Percentiles rank a stretch among this genome's conserved stretches.
Conservation (phyloP, 2,329 filamentous ascomycete species). For the Phaeosphaeriaceae sp. region DNA sequence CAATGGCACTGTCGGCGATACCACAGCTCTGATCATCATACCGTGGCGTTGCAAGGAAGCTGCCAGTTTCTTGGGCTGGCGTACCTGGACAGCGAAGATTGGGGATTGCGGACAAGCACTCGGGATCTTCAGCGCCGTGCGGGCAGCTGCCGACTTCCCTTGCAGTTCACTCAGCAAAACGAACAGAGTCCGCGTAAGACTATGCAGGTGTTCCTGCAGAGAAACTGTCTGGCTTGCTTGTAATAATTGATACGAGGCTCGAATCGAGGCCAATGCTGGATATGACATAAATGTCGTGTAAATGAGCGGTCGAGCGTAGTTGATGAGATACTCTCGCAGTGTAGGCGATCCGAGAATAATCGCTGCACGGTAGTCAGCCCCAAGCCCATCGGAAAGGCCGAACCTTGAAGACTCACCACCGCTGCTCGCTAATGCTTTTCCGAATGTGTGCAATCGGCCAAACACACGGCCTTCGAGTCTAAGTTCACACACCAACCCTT, state of each 20-base stretch:
- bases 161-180: slow-evolving; percentile 21
- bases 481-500: slow-evolving; percentile 59
- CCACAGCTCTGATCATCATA: slow-evolving; percentile 49
- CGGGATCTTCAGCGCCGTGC: slow-evolving; percentile 28
- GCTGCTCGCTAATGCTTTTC: slow-evolving; percentile 32
- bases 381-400: no score
- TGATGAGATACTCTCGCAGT: slow-evolving; percentile 45
- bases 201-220: slow-evolving; percentile 33
- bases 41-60: slow-evolving; percentile 33
- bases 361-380: no score
- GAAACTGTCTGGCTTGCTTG: slow-evolving; percentile 23
- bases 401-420: no score
- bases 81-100: slow-evolving; percentile 44
- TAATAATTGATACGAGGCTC: slow-evolving; percentile 41
- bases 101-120: slow-evolving; percentile 36
- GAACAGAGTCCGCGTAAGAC: slow-evolving; percentile 32
- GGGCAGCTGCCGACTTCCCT: slow-evolving; percentile 13
- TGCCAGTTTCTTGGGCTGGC: slow-evolving; percentile 37
- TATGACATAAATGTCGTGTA: slow-evolving; percentile 54
- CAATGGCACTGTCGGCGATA: slow-evolving; percentile 51
- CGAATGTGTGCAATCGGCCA: slow-evolving; percentile 33
- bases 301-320: slow-evolving; percentile 51
- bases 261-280: slow-evolving; percentile 52
- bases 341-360: slow-evolving; percentile 41
- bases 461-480: slow-evolving; percentile 38